A percentile compares a stretch with the other conserved stretches of the same genome.
phyloP scores from a whole-genome alignment of 441 rosid genomes.

The Jatropha multifida region DNA sequence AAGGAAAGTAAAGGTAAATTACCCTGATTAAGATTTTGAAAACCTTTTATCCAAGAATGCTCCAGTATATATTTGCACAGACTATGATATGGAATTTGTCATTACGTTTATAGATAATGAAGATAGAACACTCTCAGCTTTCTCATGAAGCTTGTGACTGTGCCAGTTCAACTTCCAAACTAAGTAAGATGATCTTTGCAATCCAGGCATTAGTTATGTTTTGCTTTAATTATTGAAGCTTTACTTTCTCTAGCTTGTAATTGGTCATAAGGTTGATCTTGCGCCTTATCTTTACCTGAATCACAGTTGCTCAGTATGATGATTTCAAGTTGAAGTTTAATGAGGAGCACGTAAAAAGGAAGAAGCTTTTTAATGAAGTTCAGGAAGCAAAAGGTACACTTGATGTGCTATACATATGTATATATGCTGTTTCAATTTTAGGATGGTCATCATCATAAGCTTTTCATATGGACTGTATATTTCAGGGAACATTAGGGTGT shows the following conservation, averaged over 20 bases:
- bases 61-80: constrained; percentile 12
- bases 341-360: constrained; percentile 72
- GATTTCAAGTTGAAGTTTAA: constrained; percentile 64
- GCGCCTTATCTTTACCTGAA: background rate
- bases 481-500: constrained; percentile 77
- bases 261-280: background rate
- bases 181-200: constrained; percentile 64
- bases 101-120: constrained; percentile 50
- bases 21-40: constrained; percentile 13
- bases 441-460: background rate
- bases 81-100: background rate
- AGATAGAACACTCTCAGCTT: constrained; percentile 65
- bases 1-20: constrained; percentile 55
- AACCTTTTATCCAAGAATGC: background rate
- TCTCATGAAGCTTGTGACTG: constrained; percentile 66
- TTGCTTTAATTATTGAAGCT: too few species aligned
- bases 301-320: constrained; percentile 63
- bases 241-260: too few species aligned
- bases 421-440: background rate
- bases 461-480: background rate
- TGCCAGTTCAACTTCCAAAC: constrained; percentile 55
- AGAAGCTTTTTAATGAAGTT: constrained; percentile 70
- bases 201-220: constrained; percentile 71
- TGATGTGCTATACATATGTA: background rate
- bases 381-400: constrained; percentile 69